Evolutionary conservation across 2,329 filamentous ascomycete genomes (phyloP), one percentile per base, ranked within the genome.

Genomic region (Talaromyces albobiverticillius): DNA sequence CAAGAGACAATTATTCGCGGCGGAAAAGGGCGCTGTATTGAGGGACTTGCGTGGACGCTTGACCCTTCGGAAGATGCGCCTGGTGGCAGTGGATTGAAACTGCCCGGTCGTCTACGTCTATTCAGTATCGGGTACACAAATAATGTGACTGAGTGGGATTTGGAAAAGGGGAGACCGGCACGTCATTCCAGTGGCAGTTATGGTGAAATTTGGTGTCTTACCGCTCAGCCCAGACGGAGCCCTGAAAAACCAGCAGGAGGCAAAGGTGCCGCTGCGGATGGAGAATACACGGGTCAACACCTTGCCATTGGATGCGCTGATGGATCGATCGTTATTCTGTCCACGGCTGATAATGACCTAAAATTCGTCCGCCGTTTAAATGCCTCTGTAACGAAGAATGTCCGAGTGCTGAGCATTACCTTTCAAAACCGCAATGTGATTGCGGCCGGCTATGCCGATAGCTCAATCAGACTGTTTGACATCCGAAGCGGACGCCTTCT

Each of bases 111-210:
- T 63, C 80, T 94, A 65, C 85, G 94, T 56, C 82, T 99, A 40
- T 99, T 99, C 77, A 97, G 93, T 72, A 95, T 96, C 67, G 93
- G 93, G 54, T 95, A 94, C 69, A 95, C 92, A 18, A 90, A 88
- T 50, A 88, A 87, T 22, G 85, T 99, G 45, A 96, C 92, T 0
- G 94, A 99, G 72, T 99, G 94, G 94, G 88, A 97, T 74, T 78
- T 99, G 22, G 84, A 85, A 61, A 88, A 85, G 59, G 90, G 89
- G 13, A 80, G 83, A 53, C 89, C 91, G 10, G 82, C 87, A 73
- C 84, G 88, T 56, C 88, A 95, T 71, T 90, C 90, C 16, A 91
- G 89, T 64, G 94, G 93, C 43, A 95, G 95, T 71, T 90, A 95
- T 71, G 92, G 91, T 60, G 92, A 96, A 66, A 93, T 97, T 58